phyloP scores from a whole-genome alignment of 805 yeast genomes.

The Ogataea haglerorum region DNA sequence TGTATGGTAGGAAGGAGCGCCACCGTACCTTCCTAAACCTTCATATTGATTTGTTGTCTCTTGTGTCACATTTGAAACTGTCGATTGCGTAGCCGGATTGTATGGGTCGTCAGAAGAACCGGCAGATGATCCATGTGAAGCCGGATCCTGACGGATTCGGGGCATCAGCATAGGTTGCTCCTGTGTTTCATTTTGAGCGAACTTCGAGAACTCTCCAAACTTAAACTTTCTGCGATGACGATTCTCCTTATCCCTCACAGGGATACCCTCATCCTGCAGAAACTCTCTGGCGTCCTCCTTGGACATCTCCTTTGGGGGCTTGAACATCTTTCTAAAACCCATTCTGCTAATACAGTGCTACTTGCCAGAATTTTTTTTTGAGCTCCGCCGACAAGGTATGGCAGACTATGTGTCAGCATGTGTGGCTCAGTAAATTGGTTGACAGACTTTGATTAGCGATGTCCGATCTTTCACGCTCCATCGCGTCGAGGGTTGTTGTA shows the following conservation, averaged over 20 bases:
- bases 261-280: slow-evolving; percentile 42
- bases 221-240: slow-evolving; percentile 35
- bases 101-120: slow-evolving; percentile 18
- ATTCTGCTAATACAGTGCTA: slow-evolving; percentile 24
- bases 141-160: slow-evolving; percentile 17
- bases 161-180: slow-evolving; percentile 23
- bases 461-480: not conserved
- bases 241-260: slow-evolving; percentile 33
- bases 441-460: not conserved
- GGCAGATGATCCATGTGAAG: slow-evolving; percentile 10
- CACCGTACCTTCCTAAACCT: slow-evolving; percentile 3
- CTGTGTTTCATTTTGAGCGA: slow-evolving; percentile 38
- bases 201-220: slow-evolving; percentile 47
- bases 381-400: slow-evolving; percentile 5
- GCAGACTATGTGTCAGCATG: slow-evolving; percentile 7
- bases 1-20: slow-evolving; percentile 23
- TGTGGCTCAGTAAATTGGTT: slow-evolving; percentile 1
- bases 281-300: slow-evolving; percentile 39
- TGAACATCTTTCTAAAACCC: slow-evolving; percentile 50
- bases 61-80: slow-evolving; percentile 20
- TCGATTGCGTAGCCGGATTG: slow-evolving; percentile 23
- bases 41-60: slow-evolving; percentile 6
- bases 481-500: not conserved
- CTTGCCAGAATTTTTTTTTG: not conserved
- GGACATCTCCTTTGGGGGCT: slow-evolving; percentile 46